Conservation (phyloP, 1,284 basidiomycete species). For the Hemileia vastatrix region DNA sequence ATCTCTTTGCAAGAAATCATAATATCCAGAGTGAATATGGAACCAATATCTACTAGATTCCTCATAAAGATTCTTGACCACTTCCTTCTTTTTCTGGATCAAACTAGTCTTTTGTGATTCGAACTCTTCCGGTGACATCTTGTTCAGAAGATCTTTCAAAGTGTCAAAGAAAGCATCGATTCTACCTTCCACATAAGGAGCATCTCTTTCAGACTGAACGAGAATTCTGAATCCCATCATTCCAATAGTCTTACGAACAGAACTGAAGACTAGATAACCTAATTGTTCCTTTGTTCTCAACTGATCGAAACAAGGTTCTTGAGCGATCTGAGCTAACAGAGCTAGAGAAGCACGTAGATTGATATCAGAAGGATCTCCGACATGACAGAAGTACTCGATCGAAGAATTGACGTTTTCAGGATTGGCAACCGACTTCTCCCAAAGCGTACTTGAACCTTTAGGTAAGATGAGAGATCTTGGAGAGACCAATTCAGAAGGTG, state of each 20-base stretch:
- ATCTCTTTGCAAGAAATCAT: conserved; percentile 28
- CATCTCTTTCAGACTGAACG: conserved; percentile 77
- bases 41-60: conserved; percentile 48
- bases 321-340: conserved; percentile 60
- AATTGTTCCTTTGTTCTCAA: conserved; percentile 95
- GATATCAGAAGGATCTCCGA: conserved; percentile 48
- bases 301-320: conserved; percentile 84
- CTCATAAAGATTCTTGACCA: conserved; percentile 60
- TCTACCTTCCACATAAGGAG: conserved; percentile 72
- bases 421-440: conserved; percentile 66
- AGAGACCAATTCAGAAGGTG: conserved; percentile 52
- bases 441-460: conserved; percentile 61
- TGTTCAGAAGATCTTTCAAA: conserved; percentile 39
- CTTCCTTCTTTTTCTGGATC: conserved; percentile 61
- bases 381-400: conserved; percentile 45
- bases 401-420: conserved; percentile 77
- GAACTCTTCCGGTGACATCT: conserved; percentile 57
- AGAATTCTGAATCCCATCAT: conserved; percentile 73
- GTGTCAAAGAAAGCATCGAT: conserved; percentile 67
- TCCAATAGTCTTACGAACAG: conserved; percentile 51
- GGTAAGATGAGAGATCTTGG: conserved; percentile 62
- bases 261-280: conserved; percentile 69
- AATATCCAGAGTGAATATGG: conserved; percentile 33
- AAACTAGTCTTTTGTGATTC: conserved; percentile 57
- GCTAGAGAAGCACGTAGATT: conserved; percentile 47